Evolutionary conservation across 371 early-diverging fungal genomes (phyloP), one percentile per base, ranked within the genome.

Genomic region (Mucor lusitanicus): DNA sequence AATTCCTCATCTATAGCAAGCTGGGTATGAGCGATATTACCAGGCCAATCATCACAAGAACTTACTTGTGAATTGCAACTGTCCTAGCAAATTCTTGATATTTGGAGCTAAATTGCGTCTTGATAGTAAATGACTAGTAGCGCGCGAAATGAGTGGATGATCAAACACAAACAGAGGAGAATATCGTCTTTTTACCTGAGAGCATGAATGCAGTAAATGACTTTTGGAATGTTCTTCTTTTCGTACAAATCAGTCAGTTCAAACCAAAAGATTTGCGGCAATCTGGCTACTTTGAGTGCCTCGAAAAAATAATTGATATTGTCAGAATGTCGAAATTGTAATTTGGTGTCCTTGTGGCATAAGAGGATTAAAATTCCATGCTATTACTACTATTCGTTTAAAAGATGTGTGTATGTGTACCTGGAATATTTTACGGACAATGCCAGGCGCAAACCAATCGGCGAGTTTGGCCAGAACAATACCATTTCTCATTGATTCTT

Each of bases 141-240:
- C 3, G 9, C 11, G 13, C 13, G 37, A 13, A 11, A 37, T 37
- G 13, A 37, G 37, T 37, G 37, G 37, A 12, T n/a, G 40, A 19
- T 23, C 30, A 44, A 39, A 42, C 15, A 59, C 25, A 39, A 27
- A 40, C 32, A 30, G 15, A 19, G 12, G 15, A 37, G 7, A 39
- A 59, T 39, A 23, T 28, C 28, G n/a, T n/a, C n/a, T n/a, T 35
- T 15, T 63, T 86, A 93, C 89, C 93, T 97, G 48, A 99, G 89
- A 0, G 99, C 99, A 75, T 99, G 99, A 59, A 99, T 92, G 81
- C 99, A 99, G 80, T 99, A 99, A 68, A 99, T 97, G 11, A 99
- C 99, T 75, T 96, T 97, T 25, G 99, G 99, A 76, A 99, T 94
- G 79, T 99, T 99, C 80, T 99, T 99, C 81, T 94, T 93, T 64